Evolutionary conservation across 495 filamentous ascomycete genomes (phyloP).

Genomic region (Penicillium maclennaniae): DNA sequence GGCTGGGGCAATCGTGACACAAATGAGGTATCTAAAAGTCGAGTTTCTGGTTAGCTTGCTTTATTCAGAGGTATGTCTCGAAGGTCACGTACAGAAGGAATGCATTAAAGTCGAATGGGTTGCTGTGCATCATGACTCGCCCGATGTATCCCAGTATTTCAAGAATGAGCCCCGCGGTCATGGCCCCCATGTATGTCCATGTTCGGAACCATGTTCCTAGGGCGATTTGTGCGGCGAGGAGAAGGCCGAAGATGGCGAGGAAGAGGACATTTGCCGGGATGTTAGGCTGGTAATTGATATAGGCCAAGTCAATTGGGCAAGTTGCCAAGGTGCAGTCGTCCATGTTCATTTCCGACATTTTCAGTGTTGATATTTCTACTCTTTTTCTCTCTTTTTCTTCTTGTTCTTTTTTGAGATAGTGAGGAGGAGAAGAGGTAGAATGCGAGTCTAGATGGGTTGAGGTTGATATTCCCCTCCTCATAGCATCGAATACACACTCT

Average conservation of each 20-base stretch:
- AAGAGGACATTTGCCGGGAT: constrained; percentile 33
- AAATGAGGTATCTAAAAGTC: constrained; percentile 41
- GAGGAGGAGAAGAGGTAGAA: constrained; percentile 2
- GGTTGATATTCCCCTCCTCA: constrained; percentile 2
- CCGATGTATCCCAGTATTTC: constrained; percentile 41
- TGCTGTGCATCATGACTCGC: constrained; percentile 34
- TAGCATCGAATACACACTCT: neutral
- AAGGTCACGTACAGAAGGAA: constrained; percentile 36
- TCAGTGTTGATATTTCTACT: constrained; percentile 1
- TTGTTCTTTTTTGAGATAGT: neutral
- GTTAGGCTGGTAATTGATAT: constrained; percentile 34
- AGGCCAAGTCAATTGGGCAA: constrained; percentile 29
- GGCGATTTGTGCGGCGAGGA: constrained; percentile 27
- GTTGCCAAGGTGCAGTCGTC: constrained; percentile 30
- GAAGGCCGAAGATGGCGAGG: constrained; percentile 29
- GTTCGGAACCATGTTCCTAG: constrained; percentile 26
- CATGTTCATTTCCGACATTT: neutral
- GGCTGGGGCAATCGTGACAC: constrained; percentile 17
- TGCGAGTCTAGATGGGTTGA: constrained; percentile 3
- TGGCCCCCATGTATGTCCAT: constrained; percentile 27
- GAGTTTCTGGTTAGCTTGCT: constrained; percentile 3
- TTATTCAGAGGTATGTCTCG: neutral
- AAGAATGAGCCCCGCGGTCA: constrained; percentile 25
- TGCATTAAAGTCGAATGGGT: constrained; percentile 32
- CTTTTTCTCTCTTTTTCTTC: neutral